A percentile compares a stretch with the other conserved stretches of the same genome.
These are phyloP conservation scores for Parasarocladium wereldwijsianum DNA, from an alignment of 2,329 filamentous ascomycete genomes.

Conservation along the genomic window DNA sequence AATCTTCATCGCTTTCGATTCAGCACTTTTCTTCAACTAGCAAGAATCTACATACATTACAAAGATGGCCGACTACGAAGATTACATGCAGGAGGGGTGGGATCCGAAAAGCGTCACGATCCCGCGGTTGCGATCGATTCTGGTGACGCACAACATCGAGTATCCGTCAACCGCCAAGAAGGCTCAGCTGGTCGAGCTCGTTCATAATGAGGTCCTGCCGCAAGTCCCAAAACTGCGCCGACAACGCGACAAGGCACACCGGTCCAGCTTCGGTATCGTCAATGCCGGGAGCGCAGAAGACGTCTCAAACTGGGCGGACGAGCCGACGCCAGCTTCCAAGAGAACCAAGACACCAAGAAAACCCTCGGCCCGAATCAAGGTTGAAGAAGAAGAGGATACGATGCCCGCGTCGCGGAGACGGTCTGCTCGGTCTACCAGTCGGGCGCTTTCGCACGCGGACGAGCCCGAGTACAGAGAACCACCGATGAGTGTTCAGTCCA, in stretches of 20 bases:
- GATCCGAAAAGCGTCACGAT: conserved; percentile 74
- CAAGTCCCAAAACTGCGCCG: conserved; percentile 64
- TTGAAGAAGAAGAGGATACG: conserved; percentile 31
- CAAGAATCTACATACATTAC: too few relatives aligned
- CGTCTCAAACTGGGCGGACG: conserved; percentile 45
- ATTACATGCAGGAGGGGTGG: conserved; percentile 79
- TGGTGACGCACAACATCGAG: conserved; percentile 73
- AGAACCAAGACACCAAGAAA: conserved; percentile 43
- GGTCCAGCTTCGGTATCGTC: conserved; percentile 74
- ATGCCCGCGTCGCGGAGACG: conserved; percentile 29
- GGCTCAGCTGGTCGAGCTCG: conserved; percentile 68
- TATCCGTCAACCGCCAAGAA: conserved; percentile 91
- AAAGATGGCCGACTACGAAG: conserved; percentile 52
- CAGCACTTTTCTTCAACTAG: too few relatives aligned
- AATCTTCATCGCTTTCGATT: too few relatives aligned
- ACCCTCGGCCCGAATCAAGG: conserved; percentile 33
- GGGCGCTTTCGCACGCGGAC: conserved; percentile 38
- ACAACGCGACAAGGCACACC: conserved; percentile 63
- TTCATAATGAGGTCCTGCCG: conserved; percentile 64
- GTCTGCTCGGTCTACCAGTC: conserved; percentile 36
- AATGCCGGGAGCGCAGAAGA: conserved; percentile 54
- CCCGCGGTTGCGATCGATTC: conserved; percentile 75
- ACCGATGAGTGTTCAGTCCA: conserved; percentile 29
- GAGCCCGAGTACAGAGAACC: conserved; percentile 19
- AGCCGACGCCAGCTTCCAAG: conserved; percentile 34